Evolutionary conservation across 306 rosid genomes (phyloP).

Genomic region (Quercus robur): DNA sequence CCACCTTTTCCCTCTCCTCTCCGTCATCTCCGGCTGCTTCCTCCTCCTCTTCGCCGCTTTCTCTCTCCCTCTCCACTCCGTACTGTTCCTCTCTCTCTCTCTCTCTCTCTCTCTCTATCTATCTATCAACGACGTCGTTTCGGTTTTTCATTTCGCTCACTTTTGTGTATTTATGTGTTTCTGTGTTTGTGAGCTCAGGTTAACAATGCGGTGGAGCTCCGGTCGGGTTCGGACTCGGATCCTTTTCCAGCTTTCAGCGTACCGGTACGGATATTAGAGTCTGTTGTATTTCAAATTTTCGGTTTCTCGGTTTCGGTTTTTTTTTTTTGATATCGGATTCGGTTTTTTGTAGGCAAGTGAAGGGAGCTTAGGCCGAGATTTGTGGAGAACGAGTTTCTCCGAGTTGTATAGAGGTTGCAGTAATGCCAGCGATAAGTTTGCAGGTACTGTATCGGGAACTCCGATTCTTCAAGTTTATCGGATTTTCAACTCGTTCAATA

Average conservation of each 20-base stretch:
- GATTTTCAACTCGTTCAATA: too few relatives aligned
- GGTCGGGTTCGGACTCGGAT: constrained; percentile 5
- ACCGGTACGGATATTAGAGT: constrained; percentile 19
- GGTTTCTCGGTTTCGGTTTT: not conserved
- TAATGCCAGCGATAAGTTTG: constrained; percentile 47
- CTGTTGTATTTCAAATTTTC: not conserved
- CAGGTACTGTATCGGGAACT: constrained; percentile 28
- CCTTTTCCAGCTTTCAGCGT: constrained; percentile 26
- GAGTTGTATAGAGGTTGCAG: constrained; percentile 56
- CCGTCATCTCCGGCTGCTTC: constrained; percentile 47
- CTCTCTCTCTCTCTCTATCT: not conserved
- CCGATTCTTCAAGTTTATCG: too few relatives aligned
- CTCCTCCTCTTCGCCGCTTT: constrained; percentile 47
- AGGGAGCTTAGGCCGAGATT: constrained; percentile 44
- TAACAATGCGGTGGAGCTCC: constrained; percentile 13
- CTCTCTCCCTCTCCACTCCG: constrained; percentile 40
- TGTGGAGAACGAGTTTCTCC: constrained; percentile 60
- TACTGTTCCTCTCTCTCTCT: not conserved
- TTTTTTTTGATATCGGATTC: not conserved
- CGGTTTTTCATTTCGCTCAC: not conserved
- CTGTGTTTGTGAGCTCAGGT: constrained; percentile 17
- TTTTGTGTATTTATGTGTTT: not conserved
- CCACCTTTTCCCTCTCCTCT: constrained; percentile 42
- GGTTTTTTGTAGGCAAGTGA: constrained; percentile 33
- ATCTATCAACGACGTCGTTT: not conserved